These are phyloP conservation scores for Xylaria sp. DNA, from an alignment of 2,329 filamentous ascomycete genomes.

Conservation along the genomic window DNA sequence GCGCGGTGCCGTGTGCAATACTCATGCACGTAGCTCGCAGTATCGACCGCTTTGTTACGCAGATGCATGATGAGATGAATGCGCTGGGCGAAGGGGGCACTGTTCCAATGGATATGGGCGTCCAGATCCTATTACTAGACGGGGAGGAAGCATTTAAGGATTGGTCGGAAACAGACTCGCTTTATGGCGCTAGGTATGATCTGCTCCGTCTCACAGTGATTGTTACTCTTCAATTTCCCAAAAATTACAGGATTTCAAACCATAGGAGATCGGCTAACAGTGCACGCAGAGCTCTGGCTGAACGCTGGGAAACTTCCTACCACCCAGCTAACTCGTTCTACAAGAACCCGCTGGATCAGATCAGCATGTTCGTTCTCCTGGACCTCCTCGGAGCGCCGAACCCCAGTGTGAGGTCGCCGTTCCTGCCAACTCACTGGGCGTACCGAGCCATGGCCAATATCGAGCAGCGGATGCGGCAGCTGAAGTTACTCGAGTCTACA, in stretches of 20 bases:
- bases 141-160: conserved; percentile 81
- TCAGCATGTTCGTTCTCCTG: conserved; percentile 79
- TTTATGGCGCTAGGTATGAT: conserved; percentile 77
- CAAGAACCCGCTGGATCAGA: conserved; percentile 74
- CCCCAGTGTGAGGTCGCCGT: conserved; percentile 75
- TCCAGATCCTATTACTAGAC: conserved; percentile 83
- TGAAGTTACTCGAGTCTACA: conserved; percentile 61
- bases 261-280: conserved; percentile 20
- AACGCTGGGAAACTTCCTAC: conserved; percentile 72
- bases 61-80: conserved; percentile 78
- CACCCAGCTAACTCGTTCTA: conserved; percentile 77
- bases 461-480: conserved; percentile 70
- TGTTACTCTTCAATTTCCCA: conserved; percentile 5
- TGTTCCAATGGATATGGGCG: conserved; percentile 74
- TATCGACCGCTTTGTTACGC: conserved; percentile 75
- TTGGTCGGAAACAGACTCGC: conserved; percentile 78
- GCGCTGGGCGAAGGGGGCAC: conserved; percentile 60
- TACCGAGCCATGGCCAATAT: conserved; percentile 73
- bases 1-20: conserved; percentile 85
- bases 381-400: conserved; percentile 73
- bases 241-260: background rate
- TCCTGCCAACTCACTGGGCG: conserved; percentile 83
- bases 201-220: background rate
- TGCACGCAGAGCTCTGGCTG: conserved; percentile 67
- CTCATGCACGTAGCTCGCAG: conserved; percentile 79